Conservation (phyloP, 768 basidiomycete genomes). For the Mycena haematopus region DNA sequence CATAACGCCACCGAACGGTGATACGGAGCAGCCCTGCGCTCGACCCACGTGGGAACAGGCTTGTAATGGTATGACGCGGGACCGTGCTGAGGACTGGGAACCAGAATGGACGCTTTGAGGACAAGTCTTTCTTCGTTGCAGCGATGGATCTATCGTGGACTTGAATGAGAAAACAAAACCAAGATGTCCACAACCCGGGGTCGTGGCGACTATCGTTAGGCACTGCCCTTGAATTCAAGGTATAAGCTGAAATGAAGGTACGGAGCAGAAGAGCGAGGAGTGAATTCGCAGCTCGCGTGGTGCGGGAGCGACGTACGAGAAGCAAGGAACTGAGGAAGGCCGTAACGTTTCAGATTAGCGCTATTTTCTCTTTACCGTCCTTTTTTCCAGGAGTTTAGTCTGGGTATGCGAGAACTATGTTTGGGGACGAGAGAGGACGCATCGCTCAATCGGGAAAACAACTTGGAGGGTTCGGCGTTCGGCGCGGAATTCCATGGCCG, state of each 20-base stretch:
- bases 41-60: constrained; percentile 22
- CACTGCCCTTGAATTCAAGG: constrained; percentile 10
- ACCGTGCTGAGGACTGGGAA: constrained; percentile 10
- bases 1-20: constrained; percentile 22
- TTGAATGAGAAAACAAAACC: background rate
- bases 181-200: background rate
- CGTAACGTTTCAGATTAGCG: constrained; percentile 20
- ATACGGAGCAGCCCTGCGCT: constrained; percentile 11
- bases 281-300: constrained; percentile 24
- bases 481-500: background rate
- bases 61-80: constrained; percentile 13
- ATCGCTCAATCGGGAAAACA: background rate
- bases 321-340: constrained; percentile 25
- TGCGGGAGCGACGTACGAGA: constrained; percentile 22
- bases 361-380: background rate
- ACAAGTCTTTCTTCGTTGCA: background rate
- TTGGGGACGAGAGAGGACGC: background rate
- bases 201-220: constrained; percentile 1
- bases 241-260: constrained; percentile 25
- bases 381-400: constrained; percentile 1
- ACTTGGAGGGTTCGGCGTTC: background rate
- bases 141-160: background rate
- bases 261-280: constrained; percentile 9
- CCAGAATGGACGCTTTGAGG: constrained; percentile 11
- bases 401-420: background rate